These are phyloP conservation scores for Tetrahymena elliotti DNA, from an alignment of 73 alveolate species.

Conservation along the genomic window DNA sequence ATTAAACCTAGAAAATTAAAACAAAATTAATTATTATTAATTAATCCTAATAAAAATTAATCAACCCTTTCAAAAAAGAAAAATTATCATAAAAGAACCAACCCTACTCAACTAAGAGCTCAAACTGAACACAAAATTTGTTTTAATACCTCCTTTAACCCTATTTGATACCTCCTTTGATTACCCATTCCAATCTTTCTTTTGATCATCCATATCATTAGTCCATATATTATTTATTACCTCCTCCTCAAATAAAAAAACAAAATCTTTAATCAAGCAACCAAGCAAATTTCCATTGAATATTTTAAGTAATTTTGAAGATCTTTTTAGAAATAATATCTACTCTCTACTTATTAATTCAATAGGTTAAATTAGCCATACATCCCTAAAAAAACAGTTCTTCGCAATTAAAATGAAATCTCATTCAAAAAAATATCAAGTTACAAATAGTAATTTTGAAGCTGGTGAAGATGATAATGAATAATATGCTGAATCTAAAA, in stretches of 20 bases:
- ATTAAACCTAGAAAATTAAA: too few species aligned
- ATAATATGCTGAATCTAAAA: background rate
- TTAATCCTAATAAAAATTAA: background rate
- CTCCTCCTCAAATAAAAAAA: background rate
- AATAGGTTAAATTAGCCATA: too few species aligned
- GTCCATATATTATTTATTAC: background rate
- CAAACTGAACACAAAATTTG: too few species aligned
- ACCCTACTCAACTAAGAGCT: background rate
- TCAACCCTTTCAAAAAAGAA: background rate
- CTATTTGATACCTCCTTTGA: background rate
- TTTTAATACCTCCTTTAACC: background rate
- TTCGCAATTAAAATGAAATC: background rate
- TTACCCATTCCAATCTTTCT: background rate
- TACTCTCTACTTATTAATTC: too few species aligned
- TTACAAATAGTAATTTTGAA: background rate
- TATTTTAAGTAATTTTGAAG: too few species aligned
- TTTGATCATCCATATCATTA: too few species aligned
- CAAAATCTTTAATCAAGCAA: background rate
- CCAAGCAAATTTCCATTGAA: too few species aligned
- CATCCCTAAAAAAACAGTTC: too few species aligned
- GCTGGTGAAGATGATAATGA: background rate
- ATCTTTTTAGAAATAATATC: too few species aligned
- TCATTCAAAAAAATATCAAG: background rate
- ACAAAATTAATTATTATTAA: too few species aligned
- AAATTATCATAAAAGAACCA: background rate